Evolutionary conservation across 495 filamentous ascomycete genomes (phyloP).

Genomic region (Bryoglossum gracile): DNA sequence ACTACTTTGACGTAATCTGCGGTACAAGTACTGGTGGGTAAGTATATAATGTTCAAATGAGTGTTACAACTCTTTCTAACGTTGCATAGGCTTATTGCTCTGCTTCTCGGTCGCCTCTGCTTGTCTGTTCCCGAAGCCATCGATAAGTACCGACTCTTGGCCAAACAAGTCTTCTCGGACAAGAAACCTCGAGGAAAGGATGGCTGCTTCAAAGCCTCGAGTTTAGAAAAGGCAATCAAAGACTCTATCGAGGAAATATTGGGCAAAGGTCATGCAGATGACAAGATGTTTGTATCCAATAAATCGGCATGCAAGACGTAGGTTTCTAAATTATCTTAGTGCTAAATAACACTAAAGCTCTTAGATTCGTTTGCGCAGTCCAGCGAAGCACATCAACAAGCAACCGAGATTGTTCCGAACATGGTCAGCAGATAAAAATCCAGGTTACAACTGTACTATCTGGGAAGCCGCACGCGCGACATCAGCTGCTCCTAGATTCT

Average conservation of each 20-base stretch:
- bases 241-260: conserved; percentile 11
- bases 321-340: background rate
- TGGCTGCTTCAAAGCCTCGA: conserved; percentile 18
- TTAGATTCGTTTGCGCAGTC: conserved; percentile 21
- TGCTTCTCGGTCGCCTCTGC: conserved; percentile 33
- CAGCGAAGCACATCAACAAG: conserved; percentile 5
- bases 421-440: background rate
- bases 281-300: background rate
- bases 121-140: conserved; percentile 29
- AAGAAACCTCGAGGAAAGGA: conserved; percentile 8
- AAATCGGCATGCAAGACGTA: conserved; percentile 5
- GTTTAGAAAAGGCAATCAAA: conserved; percentile 15
- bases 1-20: conserved; percentile 34
- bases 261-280: conserved; percentile 5
- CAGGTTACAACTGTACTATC: conserved; percentile 6
- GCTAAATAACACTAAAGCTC: background rate
- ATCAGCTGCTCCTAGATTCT: conserved; percentile 18
- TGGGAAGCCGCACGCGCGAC: conserved; percentile 20
- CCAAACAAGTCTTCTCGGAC: conserved; percentile 25
- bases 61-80: background rate
- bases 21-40: conserved; percentile 37
- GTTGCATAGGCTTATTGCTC: conserved; percentile 28
- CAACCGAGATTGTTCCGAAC: conserved; percentile 16
- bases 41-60: conserved; percentile 1
- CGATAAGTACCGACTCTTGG: conserved; percentile 22